phyloP scores from a whole-genome alignment of 352 stramenopile species.

The Phytopythium aichiense region DNA sequence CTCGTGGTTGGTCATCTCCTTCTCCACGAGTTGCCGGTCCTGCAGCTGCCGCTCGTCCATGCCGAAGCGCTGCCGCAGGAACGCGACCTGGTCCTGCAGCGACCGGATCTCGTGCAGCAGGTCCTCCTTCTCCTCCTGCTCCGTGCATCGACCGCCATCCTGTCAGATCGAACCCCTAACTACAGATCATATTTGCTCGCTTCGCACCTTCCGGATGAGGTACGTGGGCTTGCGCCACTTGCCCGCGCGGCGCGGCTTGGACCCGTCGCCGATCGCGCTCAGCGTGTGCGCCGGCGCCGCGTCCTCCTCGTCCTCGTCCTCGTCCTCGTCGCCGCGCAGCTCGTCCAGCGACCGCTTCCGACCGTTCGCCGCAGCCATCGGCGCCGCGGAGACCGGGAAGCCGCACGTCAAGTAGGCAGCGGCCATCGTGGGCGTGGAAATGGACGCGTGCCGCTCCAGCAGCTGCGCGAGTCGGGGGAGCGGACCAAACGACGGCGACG shows the following conservation, averaged over 20 bases:
- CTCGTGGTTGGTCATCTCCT: constrained; percentile 24
- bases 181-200: too few species aligned
- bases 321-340: constrained; percentile 14
- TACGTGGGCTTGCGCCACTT: constrained; percentile 39
- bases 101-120: constrained; percentile 28
- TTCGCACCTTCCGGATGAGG: constrained; percentile 26
- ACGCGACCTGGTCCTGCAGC: constrained; percentile 27
- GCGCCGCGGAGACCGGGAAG: not conserved
- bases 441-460: constrained; percentile 4
- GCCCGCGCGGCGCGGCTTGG: constrained; percentile 10
- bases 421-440: not conserved
- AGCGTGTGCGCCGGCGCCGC: not conserved
- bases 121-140: constrained; percentile 33
- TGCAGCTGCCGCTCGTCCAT: constrained; percentile 26
- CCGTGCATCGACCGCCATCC: not conserved
- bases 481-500: constrained; percentile 1
- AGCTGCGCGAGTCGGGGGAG: constrained; percentile 9
- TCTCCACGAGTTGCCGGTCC: constrained; percentile 19
- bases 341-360: constrained; percentile 1
- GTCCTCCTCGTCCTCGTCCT: constrained; percentile 2
- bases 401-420: not conserved
- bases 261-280: not conserved
- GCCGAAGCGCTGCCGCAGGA: constrained; percentile 23
- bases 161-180: too few species aligned
- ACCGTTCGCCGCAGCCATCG: not conserved